Conservation (phyloP, 768 basidiomycete species). For the Lepiota venenata region DNA sequence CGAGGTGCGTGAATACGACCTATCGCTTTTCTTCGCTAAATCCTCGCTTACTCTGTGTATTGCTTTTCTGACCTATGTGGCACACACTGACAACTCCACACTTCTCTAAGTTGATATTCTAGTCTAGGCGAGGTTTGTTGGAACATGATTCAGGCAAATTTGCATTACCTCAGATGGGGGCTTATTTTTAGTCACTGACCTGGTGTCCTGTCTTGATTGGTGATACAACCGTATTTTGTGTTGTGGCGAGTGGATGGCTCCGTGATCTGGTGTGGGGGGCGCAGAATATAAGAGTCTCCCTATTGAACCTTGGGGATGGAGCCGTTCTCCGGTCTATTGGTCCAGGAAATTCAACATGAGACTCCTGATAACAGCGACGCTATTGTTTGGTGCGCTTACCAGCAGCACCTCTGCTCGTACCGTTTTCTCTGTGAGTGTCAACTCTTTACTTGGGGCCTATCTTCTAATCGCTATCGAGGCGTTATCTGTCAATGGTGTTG, state of each 20-base stretch:
- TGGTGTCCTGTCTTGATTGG: too few species aligned
- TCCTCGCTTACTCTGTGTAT: not conserved
- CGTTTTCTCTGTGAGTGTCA: slow-evolving; percentile 38
- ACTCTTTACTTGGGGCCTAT: slow-evolving; percentile 20
- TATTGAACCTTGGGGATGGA: too few species aligned
- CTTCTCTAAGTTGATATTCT: not conserved
- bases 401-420: slow-evolving; percentile 31
- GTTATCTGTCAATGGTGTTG: slow-evolving; percentile 43
- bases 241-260: too few species aligned
- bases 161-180: too few species aligned
- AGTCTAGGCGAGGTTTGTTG: not conserved
- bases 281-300: too few species aligned
- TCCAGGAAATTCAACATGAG: not conserved
- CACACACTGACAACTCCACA: not conserved
- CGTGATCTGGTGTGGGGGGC: too few species aligned
- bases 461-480: too few species aligned
- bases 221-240: too few species aligned
- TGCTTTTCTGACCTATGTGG: too few species aligned
- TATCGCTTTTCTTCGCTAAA: not conserved
- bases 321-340: too few species aligned
- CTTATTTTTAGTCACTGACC: too few species aligned
- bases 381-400: slow-evolving; percentile 13
- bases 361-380: not conserved
- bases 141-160: too few species aligned
- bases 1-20: not conserved